phyloP scores from a whole-genome alignment of 345 rosid genomes.

The Populus simonii region DNA sequence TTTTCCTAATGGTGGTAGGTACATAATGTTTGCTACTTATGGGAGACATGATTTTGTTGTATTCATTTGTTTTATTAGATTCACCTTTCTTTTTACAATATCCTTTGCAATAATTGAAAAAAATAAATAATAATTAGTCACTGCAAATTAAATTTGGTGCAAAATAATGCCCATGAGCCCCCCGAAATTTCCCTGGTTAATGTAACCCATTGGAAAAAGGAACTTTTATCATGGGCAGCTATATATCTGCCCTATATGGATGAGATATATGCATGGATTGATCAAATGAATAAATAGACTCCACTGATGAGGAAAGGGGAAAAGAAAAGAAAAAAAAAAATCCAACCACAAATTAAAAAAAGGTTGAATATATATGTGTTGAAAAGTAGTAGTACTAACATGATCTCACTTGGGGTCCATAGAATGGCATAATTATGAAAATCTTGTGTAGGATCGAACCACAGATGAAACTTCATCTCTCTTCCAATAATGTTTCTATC shows the following conservation, averaged over 20 bases:
- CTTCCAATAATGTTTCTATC: constrained; percentile 73
- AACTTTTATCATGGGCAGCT: background rate
- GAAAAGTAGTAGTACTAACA: constrained; percentile 40
- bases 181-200: background rate
- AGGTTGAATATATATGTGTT: too few relatives aligned
- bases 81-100: background rate
- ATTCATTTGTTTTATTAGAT: background rate
- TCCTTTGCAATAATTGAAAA: background rate
- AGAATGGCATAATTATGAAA: constrained; percentile 71
- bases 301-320: background rate
- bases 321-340: background rate
- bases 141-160: background rate
- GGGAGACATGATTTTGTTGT: background rate
- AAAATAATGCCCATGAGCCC: background rate
- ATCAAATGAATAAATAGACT: too few relatives aligned
- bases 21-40: background rate
- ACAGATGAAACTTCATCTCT: constrained; percentile 70
- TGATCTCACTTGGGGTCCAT: constrained; percentile 68
- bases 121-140: too few relatives aligned
- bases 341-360: too few relatives aligned
- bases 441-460: constrained; percentile 90
- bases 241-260: too few relatives aligned
- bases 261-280: too few relatives aligned
- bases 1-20: background rate
- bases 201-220: background rate